Percentiles rank a stretch among this genome's conserved stretches.
Conservation (phyloP, 2,329 filamentous ascomycete species). For the Fusarium caatingaense region DNA sequence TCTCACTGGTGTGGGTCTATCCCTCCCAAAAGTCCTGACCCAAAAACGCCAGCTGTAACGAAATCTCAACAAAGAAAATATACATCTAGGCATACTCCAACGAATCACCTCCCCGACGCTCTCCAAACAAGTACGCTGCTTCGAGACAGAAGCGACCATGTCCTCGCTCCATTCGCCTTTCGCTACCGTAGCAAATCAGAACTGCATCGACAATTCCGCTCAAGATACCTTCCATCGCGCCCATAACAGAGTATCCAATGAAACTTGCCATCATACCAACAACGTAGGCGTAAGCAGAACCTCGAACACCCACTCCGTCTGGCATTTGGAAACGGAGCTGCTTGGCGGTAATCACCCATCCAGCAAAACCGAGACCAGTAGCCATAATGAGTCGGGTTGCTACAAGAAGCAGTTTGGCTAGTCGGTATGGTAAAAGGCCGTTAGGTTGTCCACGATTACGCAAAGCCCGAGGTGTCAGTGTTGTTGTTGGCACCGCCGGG, state of each 20-base stretch:
- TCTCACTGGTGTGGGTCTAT: slow-evolving; percentile 34
- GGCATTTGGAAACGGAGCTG: slow-evolving; percentile 73
- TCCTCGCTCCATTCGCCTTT: slow-evolving; percentile 75
- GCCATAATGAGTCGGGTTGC: slow-evolving; percentile 93
- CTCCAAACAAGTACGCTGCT: slow-evolving; percentile 88
- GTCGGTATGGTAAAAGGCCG: slow-evolving; percentile 84
- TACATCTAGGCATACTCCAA: slow-evolving; percentile 44
- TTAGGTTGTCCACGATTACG: slow-evolving; percentile 56
- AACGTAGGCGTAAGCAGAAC: slow-evolving; percentile 93
- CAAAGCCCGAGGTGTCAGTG: slow-evolving; percentile 68
- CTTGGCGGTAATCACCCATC: slow-evolving; percentile 94
- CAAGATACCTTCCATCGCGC: slow-evolving; percentile 88
- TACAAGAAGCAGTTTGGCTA: slow-evolving; percentile 91
- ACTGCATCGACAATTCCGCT: slow-evolving; percentile 89
- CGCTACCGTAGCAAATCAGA: slow-evolving; percentile 94
- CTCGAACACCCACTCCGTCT: slow-evolving; percentile 68
- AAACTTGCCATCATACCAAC: slow-evolving; percentile 92
- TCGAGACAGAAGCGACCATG: slow-evolving; percentile 89
- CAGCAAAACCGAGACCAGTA: slow-evolving; percentile 87
- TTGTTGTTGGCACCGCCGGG: slow-evolving; percentile 78
- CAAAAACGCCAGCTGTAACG: slow-evolving; percentile 33
- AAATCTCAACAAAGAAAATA: slow-evolving; percentile 16
- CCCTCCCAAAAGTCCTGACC: slow-evolving; percentile 5
- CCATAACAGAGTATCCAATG: slow-evolving; percentile 93
- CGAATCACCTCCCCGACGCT: slow-evolving; percentile 55